Evolutionary conservation across 306 rosid species (phyloP).

Genomic region (Glycyrrhiza uralensis): DNA sequence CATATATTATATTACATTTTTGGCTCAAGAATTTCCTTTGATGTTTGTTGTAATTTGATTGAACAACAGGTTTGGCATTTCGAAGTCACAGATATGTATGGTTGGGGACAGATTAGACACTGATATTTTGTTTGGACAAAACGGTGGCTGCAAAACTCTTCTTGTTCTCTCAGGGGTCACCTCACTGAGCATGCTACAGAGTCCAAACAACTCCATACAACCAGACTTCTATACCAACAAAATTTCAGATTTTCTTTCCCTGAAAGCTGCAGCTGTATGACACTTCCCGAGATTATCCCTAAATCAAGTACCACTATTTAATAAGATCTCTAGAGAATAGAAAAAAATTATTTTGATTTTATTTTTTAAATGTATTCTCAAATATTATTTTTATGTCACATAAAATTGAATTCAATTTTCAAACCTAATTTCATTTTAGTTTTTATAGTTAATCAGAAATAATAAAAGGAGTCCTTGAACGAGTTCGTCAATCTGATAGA

Average conservation of each 20-base stretch:
- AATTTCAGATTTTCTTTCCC: constrained; percentile 80
- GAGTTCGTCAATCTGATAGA: not conserved
- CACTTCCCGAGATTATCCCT: not conserved
- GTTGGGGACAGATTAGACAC: constrained; percentile 98
- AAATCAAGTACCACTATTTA: not conserved
- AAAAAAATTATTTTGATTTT: not conserved
- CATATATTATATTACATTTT: too few species aligned
- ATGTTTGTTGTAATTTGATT: constrained; percentile 7
- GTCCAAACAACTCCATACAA: constrained; percentile 73
- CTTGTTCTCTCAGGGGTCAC: constrained; percentile 96
- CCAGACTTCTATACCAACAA: constrained; percentile 88
- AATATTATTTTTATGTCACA: too few species aligned
- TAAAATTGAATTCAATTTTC: too few species aligned
- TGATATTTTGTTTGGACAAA: constrained; percentile 92
- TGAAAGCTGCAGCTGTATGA: constrained; percentile 77
- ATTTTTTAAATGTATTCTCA: not conserved
- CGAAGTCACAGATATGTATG: constrained; percentile 92
- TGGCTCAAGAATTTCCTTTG: constrained; percentile 4
- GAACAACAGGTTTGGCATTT: constrained; percentile 74
- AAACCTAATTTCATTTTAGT: not conserved
- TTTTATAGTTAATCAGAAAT: not conserved
- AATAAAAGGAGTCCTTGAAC: too few species aligned
- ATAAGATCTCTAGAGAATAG: not conserved
- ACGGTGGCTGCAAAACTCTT: constrained; percentile 96
- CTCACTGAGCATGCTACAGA: constrained; percentile 61